Evolutionary conservation across 202 grass and related monocot genomes (phyloP), one percentile per base, ranked within the genome.

Genomic region (Dendrocalamus latiflorus): DNA sequence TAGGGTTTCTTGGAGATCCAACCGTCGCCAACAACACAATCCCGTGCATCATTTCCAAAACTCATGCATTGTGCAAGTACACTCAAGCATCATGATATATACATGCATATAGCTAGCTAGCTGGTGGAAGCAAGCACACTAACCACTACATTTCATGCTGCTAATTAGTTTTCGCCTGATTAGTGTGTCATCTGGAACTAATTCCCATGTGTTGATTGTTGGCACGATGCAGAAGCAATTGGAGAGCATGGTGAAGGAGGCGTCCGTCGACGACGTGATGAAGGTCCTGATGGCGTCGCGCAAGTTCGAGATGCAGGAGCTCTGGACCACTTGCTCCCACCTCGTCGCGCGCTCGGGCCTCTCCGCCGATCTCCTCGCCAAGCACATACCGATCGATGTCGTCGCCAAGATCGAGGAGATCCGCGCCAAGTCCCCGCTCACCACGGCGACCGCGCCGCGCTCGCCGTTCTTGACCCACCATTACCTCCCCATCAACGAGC

Each of bases 191-290:
- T 5, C 17, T 6, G 7, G 10, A 18, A 60, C 5, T 59, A 33
- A 75, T 20, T 1, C 10, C 8, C 13, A 12, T 61, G 36, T 4
- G 4, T 59, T 65, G 28, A 57, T n/a, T n/a, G n/a, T 26, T 77
- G 20, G 13, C 10, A 1, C 56, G 2, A 50, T 82, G 79, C 93
- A 98, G 95, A 98, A 95, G 84, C 95, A 98, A 70, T 24, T 98
- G 67, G 96, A 92, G 76, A 84, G 74, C 76, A 98, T 98, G 91
- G 96, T 98, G 85, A 94, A 98, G 81, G 92, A 98, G 81, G 93
- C 96, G 18, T 92, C 93, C 17, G 90, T 98, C 34, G 96, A 98
- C 81, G 96, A 98, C 91, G 96, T 95, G 55, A 98, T 95, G 91
- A 98, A 95, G 91, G 96, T 98, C 9, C 78, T 98, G 1, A 88